phyloP scores from a whole-genome alignment of 2,329 filamentous ascomycete genomes.

The Bisporella sp. region DNA sequence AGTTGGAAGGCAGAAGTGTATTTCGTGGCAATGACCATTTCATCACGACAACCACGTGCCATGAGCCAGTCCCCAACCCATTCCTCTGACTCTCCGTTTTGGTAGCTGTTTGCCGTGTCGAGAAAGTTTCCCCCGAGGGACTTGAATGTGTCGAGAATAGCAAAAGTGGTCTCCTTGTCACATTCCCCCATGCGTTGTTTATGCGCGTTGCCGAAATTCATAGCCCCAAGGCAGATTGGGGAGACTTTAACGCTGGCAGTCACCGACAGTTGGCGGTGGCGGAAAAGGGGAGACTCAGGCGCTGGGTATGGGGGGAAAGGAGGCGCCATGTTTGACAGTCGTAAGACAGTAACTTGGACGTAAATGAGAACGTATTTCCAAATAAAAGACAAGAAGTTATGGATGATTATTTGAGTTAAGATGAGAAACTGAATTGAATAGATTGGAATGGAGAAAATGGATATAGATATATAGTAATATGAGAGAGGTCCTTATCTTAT shows the following conservation, averaged over 20 bases:
- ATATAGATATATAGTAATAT: too few relatives aligned
- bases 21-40: constrained; percentile 47
- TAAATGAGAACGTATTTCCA: too few relatives aligned
- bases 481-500: too few relatives aligned
- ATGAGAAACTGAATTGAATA: too few relatives aligned
- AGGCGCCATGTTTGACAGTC: constrained; percentile 13
- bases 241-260: constrained; percentile 25
- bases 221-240: constrained; percentile 28
- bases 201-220: constrained; percentile 43
- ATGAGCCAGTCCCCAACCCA: constrained; percentile 54
- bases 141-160: constrained; percentile 48
- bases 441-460: too few relatives aligned
- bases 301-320: constrained; percentile 32
- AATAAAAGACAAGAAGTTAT: too few relatives aligned
- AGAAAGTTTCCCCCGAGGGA: constrained; percentile 58
- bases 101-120: constrained; percentile 53
- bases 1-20: constrained; percentile 34
- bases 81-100: constrained; percentile 46
- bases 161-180: constrained; percentile 46
- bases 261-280: constrained; percentile 18
- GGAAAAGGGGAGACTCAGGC: constrained; percentile 34
- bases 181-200: constrained; percentile 41
- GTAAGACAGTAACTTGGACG: too few relatives aligned
- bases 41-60: constrained; percentile 39
- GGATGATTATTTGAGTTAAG: too few relatives aligned